Evolutionary conservation across 129 eudicot species (phyloP).

Genomic region (Kitagawia praeruptora): DNA sequence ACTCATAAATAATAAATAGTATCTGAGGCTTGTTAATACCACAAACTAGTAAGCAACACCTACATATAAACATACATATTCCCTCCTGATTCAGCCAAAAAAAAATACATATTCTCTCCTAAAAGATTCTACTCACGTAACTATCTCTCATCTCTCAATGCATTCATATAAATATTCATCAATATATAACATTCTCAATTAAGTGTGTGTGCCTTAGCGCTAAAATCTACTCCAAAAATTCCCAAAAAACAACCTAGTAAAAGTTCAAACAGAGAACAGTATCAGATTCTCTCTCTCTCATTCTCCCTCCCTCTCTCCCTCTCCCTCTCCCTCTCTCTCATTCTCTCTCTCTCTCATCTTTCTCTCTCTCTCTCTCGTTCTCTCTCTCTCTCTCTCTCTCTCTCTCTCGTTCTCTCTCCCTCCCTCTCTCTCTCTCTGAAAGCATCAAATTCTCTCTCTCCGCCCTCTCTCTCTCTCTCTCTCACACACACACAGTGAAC

Average conservation of each 20-base stretch:
- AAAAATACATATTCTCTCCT: not conserved
- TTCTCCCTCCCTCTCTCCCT: not conserved
- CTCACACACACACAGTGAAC: slow-evolving; percentile 3
- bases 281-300: not conserved
- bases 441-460: not conserved
- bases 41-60: not conserved
- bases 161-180: not conserved
- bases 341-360: too few species aligned
- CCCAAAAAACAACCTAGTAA: not conserved
- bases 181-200: not conserved
- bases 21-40: not conserved
- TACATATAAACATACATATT: not conserved
- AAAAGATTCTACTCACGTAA: not conserved
- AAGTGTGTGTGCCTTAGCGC: too few species aligned
- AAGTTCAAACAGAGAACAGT: not conserved
- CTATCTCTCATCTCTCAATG: not conserved
- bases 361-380: not conserved
- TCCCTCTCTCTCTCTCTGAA: not conserved
- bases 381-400: not conserved
- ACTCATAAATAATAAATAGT: not conserved
- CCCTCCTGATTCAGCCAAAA: not conserved
- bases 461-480: not conserved
- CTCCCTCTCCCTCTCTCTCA: not conserved
- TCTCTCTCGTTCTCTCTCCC: not conserved
- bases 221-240: too few species aligned